Evolutionary conservation across 2,329 filamentous ascomycete species (phyloP).

Genomic region (Penicillium italicum): DNA sequence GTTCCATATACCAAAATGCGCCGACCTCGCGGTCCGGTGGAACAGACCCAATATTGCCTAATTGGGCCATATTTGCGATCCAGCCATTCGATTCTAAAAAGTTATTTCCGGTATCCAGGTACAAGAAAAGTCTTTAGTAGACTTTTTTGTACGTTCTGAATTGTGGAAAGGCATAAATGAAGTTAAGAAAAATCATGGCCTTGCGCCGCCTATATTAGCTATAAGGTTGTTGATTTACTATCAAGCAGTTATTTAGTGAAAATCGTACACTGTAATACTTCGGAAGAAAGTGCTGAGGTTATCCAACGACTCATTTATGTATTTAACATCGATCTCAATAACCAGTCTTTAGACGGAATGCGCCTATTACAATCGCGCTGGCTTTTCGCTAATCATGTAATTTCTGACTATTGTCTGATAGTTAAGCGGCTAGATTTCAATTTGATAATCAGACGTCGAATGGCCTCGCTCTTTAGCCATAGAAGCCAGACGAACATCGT

Average conservation of each 20-base stretch:
- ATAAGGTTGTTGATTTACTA: too few relatives aligned
- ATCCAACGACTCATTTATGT: not conserved
- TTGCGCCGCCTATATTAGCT: too few relatives aligned
- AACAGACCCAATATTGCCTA: slow-evolving; percentile 1
- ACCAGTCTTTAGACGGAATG: not conserved
- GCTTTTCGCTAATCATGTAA: not conserved
- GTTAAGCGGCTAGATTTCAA: not conserved
- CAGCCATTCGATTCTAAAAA: too few relatives aligned
- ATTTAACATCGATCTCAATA: not conserved
- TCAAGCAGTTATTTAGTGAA: not conserved
- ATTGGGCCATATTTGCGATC: slow-evolving; percentile 17
- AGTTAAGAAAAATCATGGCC: too few relatives aligned
- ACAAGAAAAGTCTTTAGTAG: too few relatives aligned
- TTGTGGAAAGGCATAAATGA: too few relatives aligned
- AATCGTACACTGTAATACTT: not conserved
- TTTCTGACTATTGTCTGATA: not conserved
- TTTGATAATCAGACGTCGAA: not conserved
- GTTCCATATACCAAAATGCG: not conserved
- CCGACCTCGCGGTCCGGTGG: not conserved
- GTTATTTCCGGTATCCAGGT: too few relatives aligned
- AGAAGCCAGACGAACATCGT: not conserved
- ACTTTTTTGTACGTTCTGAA: too few relatives aligned
- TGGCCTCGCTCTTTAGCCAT: not conserved
- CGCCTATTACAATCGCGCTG: not conserved
- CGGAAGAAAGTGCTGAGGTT: too few relatives aligned